Evolutionary conservation across 805 yeast genomes (phyloP), one percentile per base, ranked within the genome.

Genomic region (Schwanniomyces yamadae): DNA sequence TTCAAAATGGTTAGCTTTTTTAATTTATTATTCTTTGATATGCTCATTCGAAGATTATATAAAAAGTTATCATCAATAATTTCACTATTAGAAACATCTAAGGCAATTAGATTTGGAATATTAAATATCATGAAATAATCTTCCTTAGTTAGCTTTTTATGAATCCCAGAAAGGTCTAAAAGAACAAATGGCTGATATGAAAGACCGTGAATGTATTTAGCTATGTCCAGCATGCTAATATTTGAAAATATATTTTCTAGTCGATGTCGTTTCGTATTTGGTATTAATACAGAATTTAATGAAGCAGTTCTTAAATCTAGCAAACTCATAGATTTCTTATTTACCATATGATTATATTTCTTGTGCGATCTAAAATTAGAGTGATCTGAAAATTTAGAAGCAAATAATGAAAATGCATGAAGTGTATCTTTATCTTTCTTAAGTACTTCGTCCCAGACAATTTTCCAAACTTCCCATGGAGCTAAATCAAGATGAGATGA

Each of bases 181-280:
- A 61, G 33, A 3, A 57, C 41, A 40, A 39, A 44, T 23, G 48
- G 58, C 16, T 7, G 29, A 40, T 40, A 42, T 11, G 36, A 23
- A n/a, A 57, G 32, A 9, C 37, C 35, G 24, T 43, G 45, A 13
- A 62, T 32, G 25, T 48, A 47, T 6, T 33, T 11, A 2, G 42
- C 44, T 4, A 66, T 30, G 12, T 57, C 60, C 13, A 26, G 16
- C 4, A 64, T 26, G 14, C 45, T 38, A 8, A 61, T 45, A 38
- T 66, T 66, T 15, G 50, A 41, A 37, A 60, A 65, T 5, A 68
- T 25, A 31, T 56, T 64, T 28, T 67, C 73, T 17, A 68, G 32
- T 25, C 73, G 42, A 49, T 67, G 69, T 16, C 29, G 39, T 14
- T 30, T 23, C 10, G 37, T 29, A 7, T 36, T 39, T 2, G 52